phyloP scores from a whole-genome alignment of 371 early-diverging fungal species.

The Caulochytrium protostelioides region DNA sequence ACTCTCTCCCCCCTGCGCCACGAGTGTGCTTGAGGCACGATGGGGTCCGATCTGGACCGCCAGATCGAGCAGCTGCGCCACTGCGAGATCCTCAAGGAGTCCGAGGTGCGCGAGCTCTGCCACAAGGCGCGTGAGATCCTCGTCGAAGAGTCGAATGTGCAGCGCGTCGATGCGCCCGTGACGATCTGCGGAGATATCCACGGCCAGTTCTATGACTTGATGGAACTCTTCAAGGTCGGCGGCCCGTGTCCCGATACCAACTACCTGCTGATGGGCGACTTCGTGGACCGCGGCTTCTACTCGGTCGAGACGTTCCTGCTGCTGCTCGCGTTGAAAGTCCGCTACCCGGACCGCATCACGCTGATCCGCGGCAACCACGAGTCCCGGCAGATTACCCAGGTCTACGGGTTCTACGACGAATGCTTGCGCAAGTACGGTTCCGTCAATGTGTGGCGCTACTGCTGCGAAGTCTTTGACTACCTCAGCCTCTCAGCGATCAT shows the following conservation, averaged over 20 bases:
- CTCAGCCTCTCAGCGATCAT: slow-evolving; percentile 83
- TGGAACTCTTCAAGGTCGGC: slow-evolving; percentile 85
- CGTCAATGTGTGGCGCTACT: slow-evolving; percentile 89
- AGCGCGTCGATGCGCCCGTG: slow-evolving; percentile 87
- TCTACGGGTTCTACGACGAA: slow-evolving; percentile 99
- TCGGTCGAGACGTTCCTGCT: slow-evolving; percentile 96
- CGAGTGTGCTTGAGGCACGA: too few relatives aligned
- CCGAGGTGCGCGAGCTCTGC: slow-evolving; percentile 80
- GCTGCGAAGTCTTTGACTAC: slow-evolving; percentile 97
- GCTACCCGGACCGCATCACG: slow-evolving; percentile 45
- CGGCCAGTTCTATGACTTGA: slow-evolving; percentile 93
- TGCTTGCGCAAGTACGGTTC: slow-evolving; percentile 94
- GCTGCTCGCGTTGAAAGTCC: slow-evolving; percentile 82
- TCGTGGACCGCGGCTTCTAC: slow-evolving; percentile 98
- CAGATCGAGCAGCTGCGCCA: slow-evolving; percentile 65
- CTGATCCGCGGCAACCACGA: slow-evolving; percentile 98
- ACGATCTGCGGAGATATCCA: slow-evolving; percentile 99
- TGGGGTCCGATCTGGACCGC: slow-evolving; percentile 29
- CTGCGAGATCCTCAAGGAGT: slow-evolving; percentile 78
- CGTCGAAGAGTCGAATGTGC: slow-evolving; percentile 87
- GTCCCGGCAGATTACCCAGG: slow-evolving; percentile 91
- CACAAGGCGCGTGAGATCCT: slow-evolving; percentile 81
- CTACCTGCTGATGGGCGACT: slow-evolving; percentile 97
- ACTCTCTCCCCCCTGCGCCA: too few relatives aligned
- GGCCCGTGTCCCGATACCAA: slow-evolving; percentile 93